Evolutionary conservation across 2,329 filamentous ascomycete species (phyloP), one percentile per base, ranked within the genome.

Genomic region (Fusarium anguioides): DNA sequence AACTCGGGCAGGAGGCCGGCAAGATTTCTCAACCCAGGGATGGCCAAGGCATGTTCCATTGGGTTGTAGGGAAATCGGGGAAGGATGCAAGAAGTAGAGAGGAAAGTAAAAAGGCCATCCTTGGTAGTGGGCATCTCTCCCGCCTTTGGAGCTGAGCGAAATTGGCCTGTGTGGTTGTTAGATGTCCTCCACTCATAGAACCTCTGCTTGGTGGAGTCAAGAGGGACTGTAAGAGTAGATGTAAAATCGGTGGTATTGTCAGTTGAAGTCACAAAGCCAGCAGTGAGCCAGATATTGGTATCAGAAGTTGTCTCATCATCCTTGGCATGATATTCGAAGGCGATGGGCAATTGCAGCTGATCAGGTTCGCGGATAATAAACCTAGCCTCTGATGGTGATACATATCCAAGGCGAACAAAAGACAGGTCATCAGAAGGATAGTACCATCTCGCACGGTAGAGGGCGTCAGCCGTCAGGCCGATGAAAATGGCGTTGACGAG

Each of bases 31-130:
- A 97, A 86, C 1, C 96, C 96, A 0, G 91, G 91, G 42, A 97
- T 91, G 12, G 91, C 86, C 4, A 98, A 83, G 0, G 95, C 88
- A 75, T 97, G 93, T 36, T 93, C 87, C n/a, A 94, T 78, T 0
- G 93, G 91, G 40, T 86, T 92, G 78, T 99, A 99, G 0, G 96
- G 96, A 55, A 98, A 93, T 18, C 93, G 91, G 12, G 91, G 91
- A 72, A 97, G 92, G 73, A 98, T 93, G 78, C 96, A 99, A 39
- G 93, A 97, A 0, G 93, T 96, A 5, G 94, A 93, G 9, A 98
- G 80, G 76, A 99, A 99, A 0, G 93, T 97, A 72, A 97, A 95
- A 57, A 88, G 89, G 37, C 89, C 90, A 47, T 89, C 84, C 40
- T 85, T 84, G 6, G 85, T 82, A 17, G 83, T 80, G 0, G 88